These are phyloP conservation scores for Arthrobotrys sphaeroides DNA, from an alignment of 2,329 filamentous ascomycete genomes.

Conservation along the genomic window DNA sequence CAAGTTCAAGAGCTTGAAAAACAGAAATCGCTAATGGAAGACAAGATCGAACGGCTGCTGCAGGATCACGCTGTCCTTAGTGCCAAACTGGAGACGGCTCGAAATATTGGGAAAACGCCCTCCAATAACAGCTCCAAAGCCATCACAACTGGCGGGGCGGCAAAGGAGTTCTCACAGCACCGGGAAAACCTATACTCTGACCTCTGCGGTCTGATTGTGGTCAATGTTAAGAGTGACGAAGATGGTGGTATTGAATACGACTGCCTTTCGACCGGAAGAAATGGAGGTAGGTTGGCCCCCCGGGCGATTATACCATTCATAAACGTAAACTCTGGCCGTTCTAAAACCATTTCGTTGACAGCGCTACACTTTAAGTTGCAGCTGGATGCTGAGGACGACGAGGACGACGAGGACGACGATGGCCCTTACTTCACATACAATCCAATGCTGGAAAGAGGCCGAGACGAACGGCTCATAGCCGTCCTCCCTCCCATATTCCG, in stretches of 20 bases:
- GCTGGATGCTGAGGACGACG: constrained; percentile 39
- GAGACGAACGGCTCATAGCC: constrained; percentile 39
- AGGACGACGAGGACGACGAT: constrained; percentile 34
- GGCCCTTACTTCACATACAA: constrained; percentile 51
- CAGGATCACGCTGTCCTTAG: constrained; percentile 47
- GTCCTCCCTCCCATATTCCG: constrained; percentile 46
- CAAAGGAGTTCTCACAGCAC: constrained; percentile 50
- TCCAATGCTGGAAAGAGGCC: constrained; percentile 43
- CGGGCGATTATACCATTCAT: background rate
- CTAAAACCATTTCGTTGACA: background rate
- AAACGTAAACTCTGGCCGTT: background rate
- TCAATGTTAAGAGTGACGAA: constrained; percentile 46
- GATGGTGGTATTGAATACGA: constrained; percentile 52
- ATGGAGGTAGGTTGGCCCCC: constrained; percentile 29
- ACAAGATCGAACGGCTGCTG: constrained; percentile 42
- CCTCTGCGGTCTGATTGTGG: constrained; percentile 47
- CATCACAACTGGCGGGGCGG: background rate
- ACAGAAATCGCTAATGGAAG: constrained; percentile 38
- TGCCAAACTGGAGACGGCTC: constrained; percentile 46
- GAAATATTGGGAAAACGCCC: constrained; percentile 31
- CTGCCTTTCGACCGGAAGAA: constrained; percentile 50
- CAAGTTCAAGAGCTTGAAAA: constrained; percentile 34
- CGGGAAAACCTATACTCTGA: constrained; percentile 49
- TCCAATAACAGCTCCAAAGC: constrained; percentile 29
- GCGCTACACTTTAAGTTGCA: constrained; percentile 50